A percentile compares a stretch with the other conserved stretches of the same genome.
These are phyloP conservation scores for Haemoproteus tartakovskyi DNA, from an alignment of 169 alveolate genomes.

Conservation along the genomic window DNA sequence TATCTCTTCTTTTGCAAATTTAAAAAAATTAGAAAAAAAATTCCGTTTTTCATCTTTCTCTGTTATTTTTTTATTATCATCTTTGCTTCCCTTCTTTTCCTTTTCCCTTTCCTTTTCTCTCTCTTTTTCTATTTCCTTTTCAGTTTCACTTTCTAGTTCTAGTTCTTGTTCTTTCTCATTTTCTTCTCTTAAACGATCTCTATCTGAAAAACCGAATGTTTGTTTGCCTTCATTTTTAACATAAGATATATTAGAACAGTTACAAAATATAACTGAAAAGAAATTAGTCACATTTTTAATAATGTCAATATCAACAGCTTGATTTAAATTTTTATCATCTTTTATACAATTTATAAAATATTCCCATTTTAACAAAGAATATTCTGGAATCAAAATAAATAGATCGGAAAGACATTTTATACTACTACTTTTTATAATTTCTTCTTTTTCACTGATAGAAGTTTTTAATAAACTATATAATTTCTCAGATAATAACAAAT, in stretches of 20 bases:
- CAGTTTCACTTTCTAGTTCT: not conserved
- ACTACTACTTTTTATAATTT: slow-evolving; percentile 7
- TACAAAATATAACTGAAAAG: slow-evolving; percentile 25
- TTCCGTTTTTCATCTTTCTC: slow-evolving; percentile 11
- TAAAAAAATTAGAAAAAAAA: slow-evolving; percentile 33
- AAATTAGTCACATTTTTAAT: slow-evolving; percentile 13
- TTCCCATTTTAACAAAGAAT: slow-evolving; percentile 35
- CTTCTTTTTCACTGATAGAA: slow-evolving; percentile 29
- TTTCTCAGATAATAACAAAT: slow-evolving; percentile 1
- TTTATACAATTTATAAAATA: slow-evolving; percentile 16
- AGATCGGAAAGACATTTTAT: slow-evolving; percentile 29
- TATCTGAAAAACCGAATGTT: not conserved
- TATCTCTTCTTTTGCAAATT: slow-evolving; percentile 62
- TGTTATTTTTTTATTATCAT: not conserved
- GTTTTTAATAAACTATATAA: slow-evolving; percentile 23
- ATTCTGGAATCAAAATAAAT: slow-evolving; percentile 45
- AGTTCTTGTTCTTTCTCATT: not conserved
- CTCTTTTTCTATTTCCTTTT: not conserved
- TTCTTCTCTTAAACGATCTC: not conserved
- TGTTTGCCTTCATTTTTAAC: slow-evolving; percentile 1
- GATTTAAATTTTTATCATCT: slow-evolving; percentile 3
- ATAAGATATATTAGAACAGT: slow-evolving; percentile 36
- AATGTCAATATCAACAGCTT: not conserved
- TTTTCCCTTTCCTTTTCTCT: not conserved
- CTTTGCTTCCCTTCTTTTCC: not conserved